phyloP scores from a whole-genome alignment of 2,329 filamentous ascomycete species.

The Scytalidium sp. region DNA sequence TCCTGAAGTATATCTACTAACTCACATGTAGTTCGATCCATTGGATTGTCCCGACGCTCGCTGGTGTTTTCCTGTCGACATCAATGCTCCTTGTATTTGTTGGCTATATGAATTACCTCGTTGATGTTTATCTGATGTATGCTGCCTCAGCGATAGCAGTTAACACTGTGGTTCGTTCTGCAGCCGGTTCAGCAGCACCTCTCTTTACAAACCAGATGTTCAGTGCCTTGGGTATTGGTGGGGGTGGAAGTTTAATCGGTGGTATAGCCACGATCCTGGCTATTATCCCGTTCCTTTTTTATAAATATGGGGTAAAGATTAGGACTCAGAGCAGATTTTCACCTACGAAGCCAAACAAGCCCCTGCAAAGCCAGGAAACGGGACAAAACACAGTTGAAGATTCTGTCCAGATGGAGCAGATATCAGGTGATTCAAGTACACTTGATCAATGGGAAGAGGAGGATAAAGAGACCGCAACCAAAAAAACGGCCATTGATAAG shows the following conservation, averaged over 20 bases:
- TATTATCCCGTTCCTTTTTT: constrained; percentile 27
- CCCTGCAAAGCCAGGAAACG: no score
- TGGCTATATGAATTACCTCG: constrained; percentile 53
- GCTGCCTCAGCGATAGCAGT: constrained; percentile 54
- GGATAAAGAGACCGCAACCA: no score
- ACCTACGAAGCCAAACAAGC: no score
- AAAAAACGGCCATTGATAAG: no score
- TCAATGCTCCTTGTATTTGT: constrained; percentile 47
- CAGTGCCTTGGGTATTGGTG: constrained; percentile 45
- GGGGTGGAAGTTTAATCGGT: constrained; percentile 42
- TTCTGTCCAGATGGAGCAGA: no score
- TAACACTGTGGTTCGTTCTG: constrained; percentile 57
- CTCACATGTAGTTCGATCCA: no score
- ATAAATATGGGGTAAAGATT: constrained; percentile 24
- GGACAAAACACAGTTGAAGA: no score
- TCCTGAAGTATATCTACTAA: no score
- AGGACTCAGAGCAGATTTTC: constrained; percentile 26
- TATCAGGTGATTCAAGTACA: no score
- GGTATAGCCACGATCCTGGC: constrained; percentile 44
- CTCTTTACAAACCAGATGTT: constrained; percentile 52
- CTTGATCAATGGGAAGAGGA: no score
- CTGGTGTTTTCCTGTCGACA: constrained; percentile 38
- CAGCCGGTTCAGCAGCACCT: constrained; percentile 62
- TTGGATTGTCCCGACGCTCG: constrained; percentile 44
- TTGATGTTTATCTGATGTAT: constrained; percentile 37